phyloP scores from a whole-genome alignment of 257 asterid species.

The Orobanche coerulescens region DNA sequence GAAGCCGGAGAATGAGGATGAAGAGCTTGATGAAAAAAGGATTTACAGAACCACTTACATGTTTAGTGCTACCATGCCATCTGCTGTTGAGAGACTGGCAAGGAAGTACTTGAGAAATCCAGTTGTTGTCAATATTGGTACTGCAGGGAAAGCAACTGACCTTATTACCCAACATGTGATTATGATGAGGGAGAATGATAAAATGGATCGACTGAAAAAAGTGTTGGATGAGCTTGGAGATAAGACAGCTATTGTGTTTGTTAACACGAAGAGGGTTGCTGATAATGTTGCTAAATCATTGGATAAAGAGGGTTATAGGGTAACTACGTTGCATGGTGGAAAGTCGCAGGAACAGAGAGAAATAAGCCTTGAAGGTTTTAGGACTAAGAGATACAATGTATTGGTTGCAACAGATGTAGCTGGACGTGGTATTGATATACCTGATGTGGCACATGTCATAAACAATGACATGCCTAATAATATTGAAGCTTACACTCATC shows the following conservation, averaged over 20 bases:
- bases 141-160: slow-evolving; percentile 58
- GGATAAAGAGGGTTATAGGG: slow-evolving; percentile 45
- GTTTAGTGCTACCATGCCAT: slow-evolving; percentile 63
- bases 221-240: slow-evolving; percentile 51
- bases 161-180: slow-evolving; percentile 47
- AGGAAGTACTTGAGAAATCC: slow-evolving; percentile 58
- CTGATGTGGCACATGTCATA: slow-evolving; percentile 60
- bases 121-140: slow-evolving; percentile 53
- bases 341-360: slow-evolving; percentile 60
- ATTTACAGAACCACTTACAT: slow-evolving; percentile 56
- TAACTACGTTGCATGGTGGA: slow-evolving; percentile 62
- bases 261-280: slow-evolving; percentile 48
- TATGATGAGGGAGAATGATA: slow-evolving; percentile 50
- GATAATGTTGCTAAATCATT: slow-evolving; percentile 40
- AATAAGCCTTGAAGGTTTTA: slow-evolving; percentile 52
- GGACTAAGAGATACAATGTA: slow-evolving; percentile 48
- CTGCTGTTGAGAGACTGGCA: slow-evolving; percentile 58
- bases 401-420: slow-evolving; percentile 64
- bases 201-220: slow-evolving; percentile 40
- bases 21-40: slow-evolving; percentile 52
- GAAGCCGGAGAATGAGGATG: slow-evolving; percentile 62
- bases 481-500: slow-evolving; percentile 56
- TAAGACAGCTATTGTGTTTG: slow-evolving; percentile 59
- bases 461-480: slow-evolving; percentile 52
- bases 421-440: slow-evolving; percentile 63